Percentiles rank a stretch among this genome's conserved stretches.
phyloP scores from a whole-genome alignment of 257 asterid species.

The Nicotiana sylvestris region DNA sequence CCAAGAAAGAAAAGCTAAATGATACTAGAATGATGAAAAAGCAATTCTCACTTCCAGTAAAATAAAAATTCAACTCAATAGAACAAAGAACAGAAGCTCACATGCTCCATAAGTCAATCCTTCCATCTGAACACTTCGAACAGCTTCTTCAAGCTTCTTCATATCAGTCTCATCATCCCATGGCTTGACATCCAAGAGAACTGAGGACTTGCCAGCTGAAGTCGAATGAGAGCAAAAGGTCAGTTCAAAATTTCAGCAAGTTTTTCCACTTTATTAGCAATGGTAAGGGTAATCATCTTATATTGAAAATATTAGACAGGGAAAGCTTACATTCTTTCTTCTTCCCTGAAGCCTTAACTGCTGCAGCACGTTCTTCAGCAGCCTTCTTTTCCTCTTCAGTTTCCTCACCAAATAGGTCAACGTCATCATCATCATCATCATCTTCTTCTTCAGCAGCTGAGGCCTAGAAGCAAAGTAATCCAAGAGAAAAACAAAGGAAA shows the following conservation, averaged over 20 bases:
- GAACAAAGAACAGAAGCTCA: constrained; percentile 24
- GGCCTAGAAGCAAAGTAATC: constrained; percentile 27
- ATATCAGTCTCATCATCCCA: constrained; percentile 99
- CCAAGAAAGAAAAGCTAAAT: background rate
- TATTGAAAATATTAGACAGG: background rate
- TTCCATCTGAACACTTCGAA: constrained; percentile 62
- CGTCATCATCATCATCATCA: constrained; percentile 75
- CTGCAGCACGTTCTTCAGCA: constrained; percentile 86
- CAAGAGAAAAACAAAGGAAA: background rate
- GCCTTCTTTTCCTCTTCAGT: constrained; percentile 97
- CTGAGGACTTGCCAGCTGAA: constrained; percentile 70
- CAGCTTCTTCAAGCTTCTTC: constrained; percentile 93
- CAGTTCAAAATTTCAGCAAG: background rate
- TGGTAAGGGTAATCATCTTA: background rate
- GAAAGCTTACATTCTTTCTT: constrained; percentile 75
- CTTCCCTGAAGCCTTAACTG: constrained; percentile 76
- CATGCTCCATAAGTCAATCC: constrained; percentile 95
- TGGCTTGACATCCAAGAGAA: constrained; percentile 72
- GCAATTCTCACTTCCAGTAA: background rate
- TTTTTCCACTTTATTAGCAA: background rate
- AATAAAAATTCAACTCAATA: background rate
- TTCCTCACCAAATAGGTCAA: constrained; percentile 91
- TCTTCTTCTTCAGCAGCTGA: constrained; percentile 68
- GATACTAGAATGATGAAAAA: background rate
- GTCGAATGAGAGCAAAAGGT: constrained; percentile 2